Evolutionary conservation across 148 eudicot species (phyloP), one percentile per base, ranked within the genome.

Genomic region (Salicornia ramosissima): DNA sequence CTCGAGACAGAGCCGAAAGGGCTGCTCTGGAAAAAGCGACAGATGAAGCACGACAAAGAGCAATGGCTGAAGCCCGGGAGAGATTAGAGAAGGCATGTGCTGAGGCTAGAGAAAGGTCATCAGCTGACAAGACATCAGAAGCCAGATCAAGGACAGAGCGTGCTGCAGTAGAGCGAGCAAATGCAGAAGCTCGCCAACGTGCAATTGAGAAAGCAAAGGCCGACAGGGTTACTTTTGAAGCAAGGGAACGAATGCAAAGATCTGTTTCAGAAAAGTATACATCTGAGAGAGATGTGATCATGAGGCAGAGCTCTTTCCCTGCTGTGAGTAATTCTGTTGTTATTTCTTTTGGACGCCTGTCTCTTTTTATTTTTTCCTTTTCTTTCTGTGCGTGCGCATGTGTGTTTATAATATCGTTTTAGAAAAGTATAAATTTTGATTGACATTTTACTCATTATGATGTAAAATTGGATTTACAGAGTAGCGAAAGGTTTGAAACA

Each of bases 81-180:
- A 86, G 90, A 69, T 71, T 85, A 69, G 96, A 86, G 82, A 93
- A 82, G 80, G 91, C 88, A 61, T 88, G 85, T 76, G 84, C 83
- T 19, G 95, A 86, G 81, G 89, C 85, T 73, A 78, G 88, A 75
- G 96, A 83, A 74, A 81, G 84, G 75, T 81, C 84, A 21, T 29
- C 36, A 30, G 77, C 81, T 59, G 83, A 79, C n/a, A 84, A 84
- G 74, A 75, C 79, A 56, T 72, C 83, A 39, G 96, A 93, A 69
- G 83, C 94, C 70, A 89, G 84, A 78, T 74, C 85, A 66, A 82
- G 83, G 85, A 83, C 90, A 42, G 99, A 95, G 80, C 90, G 88
- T 65, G 94, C 97, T 74, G 91, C 96, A 42, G 94, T 88, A 52
- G 99, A 91, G 76, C 82, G 94, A 85, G 97, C 85, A 64, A 84